phyloP scores from a whole-genome alignment of 768 basidiomycete genomes.

The Clavaria fumosa region DNA sequence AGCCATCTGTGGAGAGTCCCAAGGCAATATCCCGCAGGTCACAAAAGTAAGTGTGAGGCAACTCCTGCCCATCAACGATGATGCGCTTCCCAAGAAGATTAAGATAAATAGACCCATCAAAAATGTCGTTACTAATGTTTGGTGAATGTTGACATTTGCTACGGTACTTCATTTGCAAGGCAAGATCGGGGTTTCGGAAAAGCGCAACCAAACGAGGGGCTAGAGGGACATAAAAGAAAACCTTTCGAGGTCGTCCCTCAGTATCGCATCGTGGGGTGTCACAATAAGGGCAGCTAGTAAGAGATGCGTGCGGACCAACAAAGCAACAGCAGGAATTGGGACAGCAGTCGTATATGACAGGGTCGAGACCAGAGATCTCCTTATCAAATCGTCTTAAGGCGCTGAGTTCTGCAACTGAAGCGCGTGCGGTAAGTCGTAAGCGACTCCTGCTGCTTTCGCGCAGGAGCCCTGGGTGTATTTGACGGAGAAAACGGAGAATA shows the following conservation, averaged over 20 bases:
- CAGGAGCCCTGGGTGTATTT: too few relatives aligned
- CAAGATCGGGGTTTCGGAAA: constrained; percentile 11
- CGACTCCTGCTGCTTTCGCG: too few relatives aligned
- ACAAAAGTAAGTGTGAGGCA: constrained; percentile 18
- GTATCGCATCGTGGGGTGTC: constrained; percentile 12
- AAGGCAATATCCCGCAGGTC: constrained; percentile 24
- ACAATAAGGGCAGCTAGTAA: constrained; percentile 22
- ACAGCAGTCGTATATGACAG: too few relatives aligned
- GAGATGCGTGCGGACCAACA: constrained; percentile 16
- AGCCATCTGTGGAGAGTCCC: constrained; percentile 24
- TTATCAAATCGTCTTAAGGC: too few relatives aligned
- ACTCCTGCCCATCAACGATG: constrained; percentile 11
- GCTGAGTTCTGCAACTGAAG: too few relatives aligned
- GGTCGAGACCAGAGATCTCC: too few relatives aligned
- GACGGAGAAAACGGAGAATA: too few relatives aligned
- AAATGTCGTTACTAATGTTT: constrained; percentile 18
- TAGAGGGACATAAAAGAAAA: too few relatives aligned
- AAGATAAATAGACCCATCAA: constrained; percentile 19
- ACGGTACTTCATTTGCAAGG: constrained; percentile 18
- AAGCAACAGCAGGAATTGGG: too few relatives aligned
- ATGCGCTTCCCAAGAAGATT: constrained; percentile 12
- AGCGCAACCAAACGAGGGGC: constrained; percentile 19
- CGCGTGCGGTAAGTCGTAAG: too few relatives aligned
- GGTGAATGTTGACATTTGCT: constrained; percentile 6
- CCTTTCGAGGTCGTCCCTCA: constrained; percentile 16